Conservation (phyloP, 1,284 basidiomycete genomes). For the Irpex sp. region DNA sequence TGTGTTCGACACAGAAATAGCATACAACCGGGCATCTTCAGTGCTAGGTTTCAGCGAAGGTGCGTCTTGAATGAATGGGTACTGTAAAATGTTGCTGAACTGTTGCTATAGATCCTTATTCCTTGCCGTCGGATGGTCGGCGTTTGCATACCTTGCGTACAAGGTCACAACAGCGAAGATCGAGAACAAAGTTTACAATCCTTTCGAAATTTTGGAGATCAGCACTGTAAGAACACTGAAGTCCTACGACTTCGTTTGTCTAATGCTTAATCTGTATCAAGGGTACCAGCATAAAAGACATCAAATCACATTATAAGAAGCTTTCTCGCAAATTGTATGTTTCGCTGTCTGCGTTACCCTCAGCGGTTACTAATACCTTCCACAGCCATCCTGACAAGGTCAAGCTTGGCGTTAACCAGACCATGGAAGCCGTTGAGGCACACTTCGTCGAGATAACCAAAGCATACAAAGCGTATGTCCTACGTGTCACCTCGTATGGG, state of each 20-base stretch:
- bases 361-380: neutral
- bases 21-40: constrained; percentile 37
- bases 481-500: neutral
- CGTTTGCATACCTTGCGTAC: constrained; percentile 69
- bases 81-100: neutral
- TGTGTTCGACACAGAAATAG: constrained; percentile 59
- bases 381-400: constrained; percentile 96
- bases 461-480: constrained; percentile 91
- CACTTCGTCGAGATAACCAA: constrained; percentile 95
- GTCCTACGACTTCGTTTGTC: neutral
- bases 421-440: constrained; percentile 84
- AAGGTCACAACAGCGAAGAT: constrained; percentile 57
- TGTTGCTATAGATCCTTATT: constrained; percentile 43
- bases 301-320: constrained; percentile 95
- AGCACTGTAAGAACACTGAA: constrained; percentile 42
- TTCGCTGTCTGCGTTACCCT: neutral
- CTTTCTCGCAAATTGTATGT: constrained; percentile 87
- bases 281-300: constrained; percentile 82
- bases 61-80: constrained; percentile 16
- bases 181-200: constrained; percentile 84
- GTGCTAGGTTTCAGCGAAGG: constrained; percentile 26
- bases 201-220: constrained; percentile 92
- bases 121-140: constrained; percentile 72
- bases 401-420: constrained; percentile 78
- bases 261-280: constrained; percentile 21